These are phyloP conservation scores for Pythium apleroticum DNA, from an alignment of 352 stramenopile species.

Conservation along the genomic window DNA sequence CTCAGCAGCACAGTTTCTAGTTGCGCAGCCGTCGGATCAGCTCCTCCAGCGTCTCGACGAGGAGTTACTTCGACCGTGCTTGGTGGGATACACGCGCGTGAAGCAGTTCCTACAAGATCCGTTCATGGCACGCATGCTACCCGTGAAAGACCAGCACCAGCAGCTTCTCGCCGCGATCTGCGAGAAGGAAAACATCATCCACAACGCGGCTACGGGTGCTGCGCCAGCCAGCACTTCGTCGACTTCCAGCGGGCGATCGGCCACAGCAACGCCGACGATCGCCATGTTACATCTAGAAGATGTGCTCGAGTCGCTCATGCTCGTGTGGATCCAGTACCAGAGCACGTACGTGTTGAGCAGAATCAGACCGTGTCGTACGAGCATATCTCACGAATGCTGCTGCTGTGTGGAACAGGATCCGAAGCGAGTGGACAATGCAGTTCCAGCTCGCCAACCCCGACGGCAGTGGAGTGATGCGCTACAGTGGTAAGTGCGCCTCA, in stretches of 20 bases:
- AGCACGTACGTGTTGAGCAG: constrained; percentile 35
- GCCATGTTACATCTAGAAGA: constrained; percentile 58
- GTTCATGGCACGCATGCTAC: constrained; percentile 46
- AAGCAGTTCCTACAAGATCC: constrained; percentile 47
- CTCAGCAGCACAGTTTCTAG: constrained; percentile 41
- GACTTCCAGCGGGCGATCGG: constrained; percentile 11
- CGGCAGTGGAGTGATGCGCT: constrained; percentile 57
- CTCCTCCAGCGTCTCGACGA: constrained; percentile 46
- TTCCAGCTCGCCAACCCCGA: constrained; percentile 68
- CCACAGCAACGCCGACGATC: constrained; percentile 16
- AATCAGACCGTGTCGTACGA: not conserved
- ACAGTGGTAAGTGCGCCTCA: constrained; percentile 38
- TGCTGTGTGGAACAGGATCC: constrained; percentile 33
- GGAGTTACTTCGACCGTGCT: constrained; percentile 43
- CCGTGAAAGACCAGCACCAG: constrained; percentile 47
- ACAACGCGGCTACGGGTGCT: constrained; percentile 21
- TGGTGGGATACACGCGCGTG: constrained; percentile 40
- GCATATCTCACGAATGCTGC: not conserved
- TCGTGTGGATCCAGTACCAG: constrained; percentile 68
- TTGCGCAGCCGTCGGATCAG: constrained; percentile 35
- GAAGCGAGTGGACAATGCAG: constrained; percentile 55
- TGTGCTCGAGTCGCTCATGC: constrained; percentile 69
- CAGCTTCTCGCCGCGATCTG: constrained; percentile 34
- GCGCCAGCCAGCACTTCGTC: not conserved
- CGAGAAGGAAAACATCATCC: constrained; percentile 30